Conservation (phyloP, 495 filamentous ascomycete genomes). For the Diplogelasinospora grovesii region DNA sequence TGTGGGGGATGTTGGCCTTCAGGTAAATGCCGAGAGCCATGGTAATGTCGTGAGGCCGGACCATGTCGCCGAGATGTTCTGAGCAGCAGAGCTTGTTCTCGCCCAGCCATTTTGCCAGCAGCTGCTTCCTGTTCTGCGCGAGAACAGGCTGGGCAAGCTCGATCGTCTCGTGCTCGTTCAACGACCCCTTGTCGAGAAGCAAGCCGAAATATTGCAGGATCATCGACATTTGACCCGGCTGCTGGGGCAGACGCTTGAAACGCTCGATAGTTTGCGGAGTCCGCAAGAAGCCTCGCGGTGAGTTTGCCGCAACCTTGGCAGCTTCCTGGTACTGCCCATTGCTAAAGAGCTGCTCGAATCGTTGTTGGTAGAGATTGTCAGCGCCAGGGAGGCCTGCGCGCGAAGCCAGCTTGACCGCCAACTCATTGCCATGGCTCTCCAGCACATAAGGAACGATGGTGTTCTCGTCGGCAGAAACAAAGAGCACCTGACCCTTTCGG, state of each 20-base stretch:
- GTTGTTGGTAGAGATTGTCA: conserved; percentile 86
- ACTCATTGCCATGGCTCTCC: conserved; percentile 81
- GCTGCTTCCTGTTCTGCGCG: conserved; percentile 86
- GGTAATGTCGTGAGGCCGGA: conserved; percentile 79
- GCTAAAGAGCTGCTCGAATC: conserved; percentile 78
- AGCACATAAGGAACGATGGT: conserved; percentile 90
- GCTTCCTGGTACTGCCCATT: conserved; percentile 76
- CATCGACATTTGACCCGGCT: conserved; percentile 74
- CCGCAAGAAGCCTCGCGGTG: conserved; percentile 88
- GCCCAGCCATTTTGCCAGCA: conserved; percentile 94
- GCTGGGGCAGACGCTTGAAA: conserved; percentile 77
- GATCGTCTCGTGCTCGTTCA: conserved; percentile 89
- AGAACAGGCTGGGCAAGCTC: conserved; percentile 91
- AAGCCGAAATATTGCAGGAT: conserved; percentile 98
- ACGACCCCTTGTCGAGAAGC: conserved; percentile 85
- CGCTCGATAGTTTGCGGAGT: conserved; percentile 89
- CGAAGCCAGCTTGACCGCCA: conserved; percentile 94
- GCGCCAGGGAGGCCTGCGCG: conserved; percentile 89
- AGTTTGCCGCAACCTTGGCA: conserved; percentile 93
- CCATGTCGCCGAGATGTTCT: conserved; percentile 90
- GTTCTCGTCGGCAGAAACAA: conserved; percentile 85
- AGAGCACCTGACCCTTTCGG: conserved; percentile 90
- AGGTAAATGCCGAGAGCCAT: conserved; percentile 83
- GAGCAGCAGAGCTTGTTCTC: conserved; percentile 94
- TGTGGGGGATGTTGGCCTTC: conserved; percentile 77